phyloP scores from a whole-genome alignment of 2,329 filamentous ascomycete genomes.

The Aspergillus pseudoterreus region DNA sequence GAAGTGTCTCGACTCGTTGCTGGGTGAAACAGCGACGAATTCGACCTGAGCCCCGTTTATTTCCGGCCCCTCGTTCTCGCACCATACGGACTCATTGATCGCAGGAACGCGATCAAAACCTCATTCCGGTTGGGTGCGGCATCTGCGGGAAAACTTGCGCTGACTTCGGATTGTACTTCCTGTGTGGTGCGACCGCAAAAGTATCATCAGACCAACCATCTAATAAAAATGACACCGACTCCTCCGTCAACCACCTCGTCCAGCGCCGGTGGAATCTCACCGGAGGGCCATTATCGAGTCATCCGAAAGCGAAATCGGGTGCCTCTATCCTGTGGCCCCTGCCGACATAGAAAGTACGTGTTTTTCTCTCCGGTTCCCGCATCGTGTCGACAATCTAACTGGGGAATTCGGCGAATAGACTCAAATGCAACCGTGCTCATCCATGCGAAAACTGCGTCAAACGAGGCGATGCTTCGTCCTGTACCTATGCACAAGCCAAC shows the following conservation, averaged over 20 bases:
- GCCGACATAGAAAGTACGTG: slow-evolving; percentile 79
- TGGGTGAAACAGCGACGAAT: slow-evolving; percentile 9
- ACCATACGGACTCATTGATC: slow-evolving; percentile 2
- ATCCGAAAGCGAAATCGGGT: slow-evolving; percentile 90
- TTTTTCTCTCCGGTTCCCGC: slow-evolving; percentile 23
- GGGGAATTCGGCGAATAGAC: slow-evolving; percentile 39
- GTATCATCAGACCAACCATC: no score
- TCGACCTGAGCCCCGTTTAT: not conserved
- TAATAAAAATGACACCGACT: slow-evolving; percentile 34
- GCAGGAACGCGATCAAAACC: slow-evolving; percentile 2
- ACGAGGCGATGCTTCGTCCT: slow-evolving; percentile 74
- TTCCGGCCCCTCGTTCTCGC: not conserved
- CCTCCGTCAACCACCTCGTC: slow-evolving; percentile 64
- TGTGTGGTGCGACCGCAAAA: not conserved
- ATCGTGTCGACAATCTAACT: slow-evolving; percentile 9
- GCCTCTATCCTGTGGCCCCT: slow-evolving; percentile 86
- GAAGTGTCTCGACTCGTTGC: slow-evolving; percentile 1
- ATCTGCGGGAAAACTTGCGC: no score
- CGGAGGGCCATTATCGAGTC: slow-evolving; percentile 80
- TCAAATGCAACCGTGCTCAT: slow-evolving; percentile 89
- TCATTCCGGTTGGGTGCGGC: no score
- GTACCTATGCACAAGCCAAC: slow-evolving; percentile 70
- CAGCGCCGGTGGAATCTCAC: slow-evolving; percentile 68
- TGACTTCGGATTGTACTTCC: not conserved
- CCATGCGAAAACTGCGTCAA: slow-evolving; percentile 95